Evolutionary conservation across 2,329 filamentous ascomycete genomes (phyloP).

Genomic region (Clathrospora elynae): DNA sequence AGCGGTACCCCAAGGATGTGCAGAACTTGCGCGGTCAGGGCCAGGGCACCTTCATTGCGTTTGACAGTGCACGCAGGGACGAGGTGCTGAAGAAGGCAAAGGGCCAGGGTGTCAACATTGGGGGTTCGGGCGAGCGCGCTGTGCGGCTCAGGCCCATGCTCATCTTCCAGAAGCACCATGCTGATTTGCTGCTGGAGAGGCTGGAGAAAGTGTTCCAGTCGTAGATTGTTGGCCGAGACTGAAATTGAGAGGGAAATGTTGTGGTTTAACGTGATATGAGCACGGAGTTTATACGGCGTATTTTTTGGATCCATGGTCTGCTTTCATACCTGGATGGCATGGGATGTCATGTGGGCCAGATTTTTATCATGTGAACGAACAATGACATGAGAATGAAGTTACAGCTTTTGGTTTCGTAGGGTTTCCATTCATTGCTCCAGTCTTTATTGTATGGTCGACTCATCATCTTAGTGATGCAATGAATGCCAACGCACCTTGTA

Average conservation of each 20-base stretch:
- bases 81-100: slow-evolving; percentile 80
- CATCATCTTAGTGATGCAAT: no score
- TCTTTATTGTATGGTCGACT: no score
- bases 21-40: slow-evolving; percentile 84
- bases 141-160: slow-evolving; percentile 88
- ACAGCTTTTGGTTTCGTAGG: no score
- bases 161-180: slow-evolving; percentile 89
- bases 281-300: no score
- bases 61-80: slow-evolving; percentile 81
- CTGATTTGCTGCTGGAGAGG: slow-evolving; percentile 78
- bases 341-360: no score
- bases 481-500: no score
- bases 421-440: no score
- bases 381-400: no score
- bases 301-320: no score
- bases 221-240: slow-evolving; percentile 11
- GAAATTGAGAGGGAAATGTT: slow-evolving; percentile 3
- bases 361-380: no score
- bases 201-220: slow-evolving; percentile 73
- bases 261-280: no score
- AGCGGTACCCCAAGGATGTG: slow-evolving; percentile 77
- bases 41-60: slow-evolving; percentile 90
- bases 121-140: slow-evolving; percentile 75
- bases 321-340: no score
- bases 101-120: slow-evolving; percentile 82